Evolutionary conservation across 2,329 filamentous ascomycete species (phyloP).

Genomic region (Aureobasidium sp.): DNA sequence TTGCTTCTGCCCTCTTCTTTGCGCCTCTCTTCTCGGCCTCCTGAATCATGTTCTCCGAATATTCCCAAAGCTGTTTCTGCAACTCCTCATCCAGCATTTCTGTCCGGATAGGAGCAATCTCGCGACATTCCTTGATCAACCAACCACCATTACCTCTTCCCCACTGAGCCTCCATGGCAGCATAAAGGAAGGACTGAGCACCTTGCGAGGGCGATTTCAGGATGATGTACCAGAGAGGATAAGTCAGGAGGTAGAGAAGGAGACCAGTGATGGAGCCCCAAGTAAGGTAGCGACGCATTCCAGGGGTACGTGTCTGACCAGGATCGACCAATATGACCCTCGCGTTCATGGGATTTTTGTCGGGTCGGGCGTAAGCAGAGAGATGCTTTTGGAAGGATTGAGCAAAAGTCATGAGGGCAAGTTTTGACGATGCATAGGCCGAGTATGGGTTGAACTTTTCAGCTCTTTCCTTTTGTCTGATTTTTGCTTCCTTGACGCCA

Average conservation of each 20-base stretch:
- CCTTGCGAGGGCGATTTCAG: constrained; percentile 79
- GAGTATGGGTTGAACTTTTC: constrained; percentile 43
- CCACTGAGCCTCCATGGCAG: constrained; percentile 72
- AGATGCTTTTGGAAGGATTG: constrained; percentile 89
- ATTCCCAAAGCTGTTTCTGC: constrained; percentile 83
- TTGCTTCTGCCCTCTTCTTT: constrained; percentile 50
- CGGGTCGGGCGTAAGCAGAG: constrained; percentile 73
- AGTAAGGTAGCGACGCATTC: constrained; percentile 79
- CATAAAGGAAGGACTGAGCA: constrained; percentile 78
- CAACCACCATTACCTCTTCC: constrained; percentile 59
- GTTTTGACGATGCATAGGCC: constrained; percentile 44
- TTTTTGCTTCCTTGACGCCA: constrained; percentile 33
- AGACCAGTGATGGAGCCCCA: constrained; percentile 77
- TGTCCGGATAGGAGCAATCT: constrained; percentile 61
- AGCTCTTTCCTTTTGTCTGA: constrained; percentile 49
- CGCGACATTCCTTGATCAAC: constrained; percentile 81
- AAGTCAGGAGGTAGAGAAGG: constrained; percentile 66
- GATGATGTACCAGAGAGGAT: constrained; percentile 77
- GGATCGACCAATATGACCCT: constrained; percentile 84
- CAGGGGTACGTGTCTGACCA: constrained; percentile 75
- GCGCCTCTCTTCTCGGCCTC: constrained; percentile 74
- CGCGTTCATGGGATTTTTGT: constrained; percentile 73
- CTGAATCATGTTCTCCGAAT: constrained; percentile 78
- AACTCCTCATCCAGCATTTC: constrained; percentile 73
- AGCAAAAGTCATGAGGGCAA: constrained; percentile 85